phyloP scores from a whole-genome alignment of 768 basidiomycete species.

The Xerocomellus amylosporus region DNA sequence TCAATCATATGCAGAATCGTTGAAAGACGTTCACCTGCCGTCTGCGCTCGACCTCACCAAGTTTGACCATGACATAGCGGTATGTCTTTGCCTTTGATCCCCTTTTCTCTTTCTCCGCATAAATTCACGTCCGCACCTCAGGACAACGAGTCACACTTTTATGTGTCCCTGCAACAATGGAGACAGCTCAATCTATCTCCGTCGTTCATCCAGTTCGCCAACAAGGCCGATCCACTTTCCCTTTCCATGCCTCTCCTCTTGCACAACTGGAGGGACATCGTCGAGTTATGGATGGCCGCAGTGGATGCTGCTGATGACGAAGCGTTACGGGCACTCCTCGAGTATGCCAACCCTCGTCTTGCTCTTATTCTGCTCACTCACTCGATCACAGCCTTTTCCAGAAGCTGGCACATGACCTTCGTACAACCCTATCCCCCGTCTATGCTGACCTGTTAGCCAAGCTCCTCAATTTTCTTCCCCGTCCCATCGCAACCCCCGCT shows the following conservation, averaged over 20 bases:
- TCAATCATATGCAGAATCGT: constrained; percentile 64
- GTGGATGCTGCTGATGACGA: constrained; percentile 66
- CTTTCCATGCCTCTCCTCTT: constrained; percentile 78
- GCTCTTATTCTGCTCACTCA: constrained; percentile 9
- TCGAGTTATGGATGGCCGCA: constrained; percentile 60
- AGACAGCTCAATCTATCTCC: constrained; percentile 77
- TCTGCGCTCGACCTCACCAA: constrained; percentile 55
- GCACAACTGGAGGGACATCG: constrained; percentile 72
- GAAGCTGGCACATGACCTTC: constrained; percentile 76
- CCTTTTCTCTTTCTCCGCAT: background rate
- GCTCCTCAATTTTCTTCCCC: constrained; percentile 56
- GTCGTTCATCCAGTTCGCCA: constrained; percentile 68
- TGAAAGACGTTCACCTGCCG: constrained; percentile 72
- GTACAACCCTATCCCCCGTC: constrained; percentile 66
- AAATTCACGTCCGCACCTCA: constrained; percentile 24
- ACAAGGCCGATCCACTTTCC: constrained; percentile 56
- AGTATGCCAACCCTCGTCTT: constrained; percentile 47
- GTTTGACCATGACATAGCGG: constrained; percentile 61
- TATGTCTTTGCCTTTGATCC: constrained; percentile 21
- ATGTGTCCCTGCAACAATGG: constrained; percentile 70
- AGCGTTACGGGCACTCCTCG: constrained; percentile 67
- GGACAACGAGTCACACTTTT: constrained; percentile 81
- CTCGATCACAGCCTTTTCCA: constrained; percentile 58
- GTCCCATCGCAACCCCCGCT: constrained; percentile 55
- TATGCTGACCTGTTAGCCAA: constrained; percentile 55